Percentiles rank a stretch among this genome's conserved stretches.
Conservation (phyloP, 176 grass and related monocot genomes). For the Zoysia pacifica region DNA sequence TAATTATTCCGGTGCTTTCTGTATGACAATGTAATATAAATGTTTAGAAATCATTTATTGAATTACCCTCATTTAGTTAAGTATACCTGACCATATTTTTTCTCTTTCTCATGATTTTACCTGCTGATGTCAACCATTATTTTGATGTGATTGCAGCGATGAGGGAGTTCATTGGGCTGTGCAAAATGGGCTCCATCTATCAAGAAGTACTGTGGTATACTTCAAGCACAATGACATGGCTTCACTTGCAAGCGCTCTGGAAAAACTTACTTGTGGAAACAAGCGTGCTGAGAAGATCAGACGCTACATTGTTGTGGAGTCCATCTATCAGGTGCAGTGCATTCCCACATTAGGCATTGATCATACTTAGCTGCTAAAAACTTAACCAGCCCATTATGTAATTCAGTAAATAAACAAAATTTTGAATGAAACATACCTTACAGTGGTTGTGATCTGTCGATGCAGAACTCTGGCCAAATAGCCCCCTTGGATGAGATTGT, state of each 20-base stretch:
- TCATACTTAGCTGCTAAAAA: slow-evolving; percentile 1
- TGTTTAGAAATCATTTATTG: background rate
- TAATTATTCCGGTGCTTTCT: background rate
- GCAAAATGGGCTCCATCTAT: slow-evolving; percentile 90
- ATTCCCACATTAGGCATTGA: slow-evolving; percentile 10
- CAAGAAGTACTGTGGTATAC: slow-evolving; percentile 92
- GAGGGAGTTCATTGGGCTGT: slow-evolving; percentile 96
- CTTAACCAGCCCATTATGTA: slow-evolving; percentile 14
- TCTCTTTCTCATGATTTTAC: background rate
- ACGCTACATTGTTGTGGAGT: slow-evolving; percentile 98
- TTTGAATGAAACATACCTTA: slow-evolving; percentile 33
- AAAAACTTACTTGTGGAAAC: slow-evolving; percentile 76
- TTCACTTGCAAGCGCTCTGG: slow-evolving; percentile 77
- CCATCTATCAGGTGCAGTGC: slow-evolving; percentile 76
- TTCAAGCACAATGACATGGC: slow-evolving; percentile 99
- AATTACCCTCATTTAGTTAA: background rate
- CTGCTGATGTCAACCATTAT: background rate
- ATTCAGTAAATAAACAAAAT: background rate
- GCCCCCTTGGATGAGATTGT: slow-evolving; percentile 88
- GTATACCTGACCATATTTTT: background rate
- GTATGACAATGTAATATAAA: background rate
- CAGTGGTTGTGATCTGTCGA: background rate
- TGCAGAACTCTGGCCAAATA: slow-evolving; percentile 88
- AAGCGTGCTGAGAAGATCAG: slow-evolving; percentile 78
- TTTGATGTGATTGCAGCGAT: slow-evolving; percentile 61